Conservation (phyloP, 2,329 filamentous ascomycete genomes). For the Fusarium tricinctum region DNA sequence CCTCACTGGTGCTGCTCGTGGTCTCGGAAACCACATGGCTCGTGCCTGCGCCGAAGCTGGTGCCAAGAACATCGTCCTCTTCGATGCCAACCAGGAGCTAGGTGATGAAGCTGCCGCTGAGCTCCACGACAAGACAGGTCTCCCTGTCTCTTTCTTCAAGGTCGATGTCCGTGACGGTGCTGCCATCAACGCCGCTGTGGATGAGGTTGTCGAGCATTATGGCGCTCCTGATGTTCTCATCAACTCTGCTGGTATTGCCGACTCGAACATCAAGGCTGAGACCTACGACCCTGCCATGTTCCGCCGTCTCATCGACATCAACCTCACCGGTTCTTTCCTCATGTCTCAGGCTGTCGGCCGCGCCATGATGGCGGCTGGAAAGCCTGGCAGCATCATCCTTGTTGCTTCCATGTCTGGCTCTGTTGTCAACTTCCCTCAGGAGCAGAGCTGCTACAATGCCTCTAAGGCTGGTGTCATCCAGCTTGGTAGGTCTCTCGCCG, state of each 20-base stretch:
- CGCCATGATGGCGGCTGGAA: constrained; percentile 79
- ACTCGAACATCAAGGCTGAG: constrained; percentile 88
- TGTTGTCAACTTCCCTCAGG: constrained; percentile 89
- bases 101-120: constrained; percentile 78
- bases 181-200: constrained; percentile 78
- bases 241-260: constrained; percentile 84
- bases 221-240: constrained; percentile 81
- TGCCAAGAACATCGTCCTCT: constrained; percentile 79
- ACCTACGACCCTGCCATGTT: constrained; percentile 82
- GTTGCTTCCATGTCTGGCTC: constrained; percentile 86
- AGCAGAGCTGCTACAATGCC: constrained; percentile 86
- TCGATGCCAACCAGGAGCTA: constrained; percentile 82
- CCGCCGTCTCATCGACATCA: constrained; percentile 84
- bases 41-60: constrained; percentile 82
- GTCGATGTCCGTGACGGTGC: constrained; percentile 81
- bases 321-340: constrained; percentile 83
- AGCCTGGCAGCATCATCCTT: constrained; percentile 80
- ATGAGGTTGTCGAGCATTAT: constrained; percentile 74
- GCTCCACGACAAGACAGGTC: constrained; percentile 78
- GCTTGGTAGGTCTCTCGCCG: constrained; percentile 83
- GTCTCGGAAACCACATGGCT: constrained; percentile 84
- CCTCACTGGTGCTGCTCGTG: constrained; percentile 81
- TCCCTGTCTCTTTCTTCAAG: constrained; percentile 82
- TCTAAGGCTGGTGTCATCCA: constrained; percentile 86
- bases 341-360: constrained; percentile 80